These are phyloP conservation scores for Scutellospora calospora DNA, from an alignment of 371 early-diverging fungal species.

Conservation along the genomic window DNA sequence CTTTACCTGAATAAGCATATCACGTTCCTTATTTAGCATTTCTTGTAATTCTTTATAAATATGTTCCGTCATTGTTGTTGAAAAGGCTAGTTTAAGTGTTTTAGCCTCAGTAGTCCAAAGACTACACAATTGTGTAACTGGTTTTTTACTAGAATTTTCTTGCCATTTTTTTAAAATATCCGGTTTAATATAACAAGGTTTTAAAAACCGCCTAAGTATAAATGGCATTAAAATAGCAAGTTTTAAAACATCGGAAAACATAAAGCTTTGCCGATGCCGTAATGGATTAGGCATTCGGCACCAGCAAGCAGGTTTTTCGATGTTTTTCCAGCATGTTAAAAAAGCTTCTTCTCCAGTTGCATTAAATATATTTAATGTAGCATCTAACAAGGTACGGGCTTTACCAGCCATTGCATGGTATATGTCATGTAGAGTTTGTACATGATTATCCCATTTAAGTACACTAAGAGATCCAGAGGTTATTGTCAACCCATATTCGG, in stretches of 20 bases:
- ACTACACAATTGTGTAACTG: neutral
- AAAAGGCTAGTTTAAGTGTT: neutral
- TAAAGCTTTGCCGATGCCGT: neutral
- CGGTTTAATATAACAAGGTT: neutral
- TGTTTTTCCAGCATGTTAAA: neutral
- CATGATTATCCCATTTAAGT: neutral
- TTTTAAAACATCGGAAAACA: neutral
- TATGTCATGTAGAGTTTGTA: neutral
- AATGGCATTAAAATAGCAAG: conserved; percentile 8
- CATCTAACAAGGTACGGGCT: neutral
- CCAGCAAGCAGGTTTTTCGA: neutral
- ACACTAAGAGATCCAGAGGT: neutral
- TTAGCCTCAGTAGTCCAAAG: neutral
- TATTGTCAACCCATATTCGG: neutral
- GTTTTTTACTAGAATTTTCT: neutral
- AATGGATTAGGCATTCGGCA: neutral
- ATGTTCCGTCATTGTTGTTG: neutral
- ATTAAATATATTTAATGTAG: neutral
- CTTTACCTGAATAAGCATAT: neutral
- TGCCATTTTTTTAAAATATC: neutral
- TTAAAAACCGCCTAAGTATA: neutral
- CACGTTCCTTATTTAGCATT: neutral
- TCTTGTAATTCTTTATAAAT: neutral
- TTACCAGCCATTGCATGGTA: conserved; percentile 13
- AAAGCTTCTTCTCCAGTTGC: neutral